Percentiles rank a stretch among this genome's conserved stretches.
phyloP scores from a whole-genome alignment of 148 eudicot species.

The Fagopyrum tataricum region DNA sequence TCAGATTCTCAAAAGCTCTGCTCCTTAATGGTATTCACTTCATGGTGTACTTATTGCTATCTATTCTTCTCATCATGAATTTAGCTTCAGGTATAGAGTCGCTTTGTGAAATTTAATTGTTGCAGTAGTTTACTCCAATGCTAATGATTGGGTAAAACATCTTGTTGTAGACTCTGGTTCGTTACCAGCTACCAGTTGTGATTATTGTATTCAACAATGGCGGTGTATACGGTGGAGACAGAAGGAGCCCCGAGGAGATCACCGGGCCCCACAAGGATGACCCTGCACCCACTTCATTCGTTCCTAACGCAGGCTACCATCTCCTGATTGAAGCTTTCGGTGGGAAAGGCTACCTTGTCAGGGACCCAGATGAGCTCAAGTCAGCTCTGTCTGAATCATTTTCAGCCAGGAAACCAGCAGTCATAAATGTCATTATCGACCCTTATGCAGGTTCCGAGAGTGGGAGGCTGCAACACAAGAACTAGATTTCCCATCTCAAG shows the following conservation, averaged over 20 bases:
- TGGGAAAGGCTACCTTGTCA: constrained; percentile 78
- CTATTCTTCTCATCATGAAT: no score
- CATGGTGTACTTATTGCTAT: background rate
- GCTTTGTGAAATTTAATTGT: no score
- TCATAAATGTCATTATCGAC: constrained; percentile 79
- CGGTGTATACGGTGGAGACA: constrained; percentile 89
- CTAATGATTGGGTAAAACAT: background rate
- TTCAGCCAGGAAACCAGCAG: constrained; percentile 77
- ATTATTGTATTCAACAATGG: constrained; percentile 91
- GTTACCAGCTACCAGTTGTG: constrained; percentile 78
- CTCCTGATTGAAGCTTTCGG: constrained; percentile 74
- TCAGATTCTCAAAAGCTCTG: no score
- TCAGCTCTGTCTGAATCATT: constrained; percentile 75
- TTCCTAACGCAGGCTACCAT: constrained; percentile 72
- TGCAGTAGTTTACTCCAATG: background rate
- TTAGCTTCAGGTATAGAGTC: no score
- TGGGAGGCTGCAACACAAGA: constrained; percentile 92
- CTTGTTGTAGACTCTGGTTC: constrained; percentile 57
- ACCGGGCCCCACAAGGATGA: constrained; percentile 76
- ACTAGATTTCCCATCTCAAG: constrained; percentile 24
- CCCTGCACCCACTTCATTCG: constrained; percentile 91
- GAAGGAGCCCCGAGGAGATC: constrained; percentile 73
- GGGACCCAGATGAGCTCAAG: constrained; percentile 66
- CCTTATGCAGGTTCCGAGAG: constrained; percentile 95
- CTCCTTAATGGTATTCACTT: background rate